These are phyloP conservation scores for Camptophora hylomeconis DNA, from an alignment of 2,329 filamentous ascomycete species.

Conservation along the genomic window DNA sequence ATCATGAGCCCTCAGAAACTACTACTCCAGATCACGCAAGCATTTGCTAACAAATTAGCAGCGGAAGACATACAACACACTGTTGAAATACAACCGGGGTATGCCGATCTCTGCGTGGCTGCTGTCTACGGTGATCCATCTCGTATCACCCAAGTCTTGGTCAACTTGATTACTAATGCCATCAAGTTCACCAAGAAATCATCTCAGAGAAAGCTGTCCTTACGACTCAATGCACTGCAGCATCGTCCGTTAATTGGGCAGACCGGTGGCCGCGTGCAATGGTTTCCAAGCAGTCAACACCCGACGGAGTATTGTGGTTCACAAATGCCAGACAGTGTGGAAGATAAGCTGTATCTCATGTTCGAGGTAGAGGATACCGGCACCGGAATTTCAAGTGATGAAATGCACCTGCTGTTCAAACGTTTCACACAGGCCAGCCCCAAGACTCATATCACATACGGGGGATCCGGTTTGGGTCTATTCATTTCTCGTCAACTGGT, in stretches of 20 bases:
- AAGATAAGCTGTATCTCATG: slow-evolving; percentile 25
- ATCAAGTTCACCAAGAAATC: slow-evolving; percentile 43
- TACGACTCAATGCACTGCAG: slow-evolving; percentile 36
- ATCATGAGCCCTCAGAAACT: slow-evolving; percentile 53
- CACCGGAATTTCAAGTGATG: slow-evolving; percentile 54
- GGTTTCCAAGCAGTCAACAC: not conserved
- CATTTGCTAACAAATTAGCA: slow-evolving; percentile 63
- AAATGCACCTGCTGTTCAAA: slow-evolving; percentile 62
- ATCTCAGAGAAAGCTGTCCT: slow-evolving; percentile 36
- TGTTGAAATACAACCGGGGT: slow-evolving; percentile 38
- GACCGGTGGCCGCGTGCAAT: not conserved
- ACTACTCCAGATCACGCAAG: slow-evolving; percentile 51
- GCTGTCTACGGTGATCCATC: slow-evolving; percentile 40
- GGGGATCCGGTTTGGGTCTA: slow-evolving; percentile 62
- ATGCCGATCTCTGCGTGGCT: slow-evolving; percentile 52
- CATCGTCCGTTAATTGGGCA: slow-evolving; percentile 24
- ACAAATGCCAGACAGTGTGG: slow-evolving; percentile 23
- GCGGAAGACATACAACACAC: slow-evolving; percentile 41
- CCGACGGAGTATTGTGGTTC: too few relatives aligned
- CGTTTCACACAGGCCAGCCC: slow-evolving; percentile 66
- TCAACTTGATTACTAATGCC: slow-evolving; percentile 47
- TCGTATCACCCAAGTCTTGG: slow-evolving; percentile 44
- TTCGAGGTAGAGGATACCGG: slow-evolving; percentile 46
- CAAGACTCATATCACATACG: slow-evolving; percentile 63
- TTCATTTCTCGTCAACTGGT: slow-evolving; percentile 67